Percentiles rank a stretch among this genome's conserved stretches.
phyloP scores from a whole-genome alignment of 2,329 filamentous ascomycete genomes.

The Epicoccum nigrum region DNA sequence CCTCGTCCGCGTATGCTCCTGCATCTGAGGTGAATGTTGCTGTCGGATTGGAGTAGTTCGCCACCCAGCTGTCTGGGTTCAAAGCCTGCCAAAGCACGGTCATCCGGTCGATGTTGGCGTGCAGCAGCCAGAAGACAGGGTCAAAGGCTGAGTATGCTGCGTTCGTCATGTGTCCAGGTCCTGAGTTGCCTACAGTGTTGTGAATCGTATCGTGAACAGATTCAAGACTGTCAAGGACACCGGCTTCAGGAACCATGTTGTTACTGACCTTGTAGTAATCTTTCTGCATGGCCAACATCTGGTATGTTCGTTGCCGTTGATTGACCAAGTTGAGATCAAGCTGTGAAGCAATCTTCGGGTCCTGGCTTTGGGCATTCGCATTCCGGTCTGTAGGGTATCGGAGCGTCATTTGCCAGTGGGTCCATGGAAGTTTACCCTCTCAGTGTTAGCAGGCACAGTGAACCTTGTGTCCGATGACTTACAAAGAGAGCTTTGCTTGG shows the following conservation, averaged over 20 bases:
- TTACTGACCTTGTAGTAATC: slow-evolving; percentile 63
- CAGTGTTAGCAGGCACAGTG: not conserved
- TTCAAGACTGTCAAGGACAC: slow-evolving; percentile 30
- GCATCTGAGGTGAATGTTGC: slow-evolving; percentile 66
- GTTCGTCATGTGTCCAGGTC: slow-evolving; percentile 56
- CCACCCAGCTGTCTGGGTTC: slow-evolving; percentile 71
- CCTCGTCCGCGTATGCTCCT: slow-evolving; percentile 61
- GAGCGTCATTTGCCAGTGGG: slow-evolving; percentile 52
- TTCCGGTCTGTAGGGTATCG: slow-evolving; percentile 25
- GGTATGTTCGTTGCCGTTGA: slow-evolving; percentile 57
- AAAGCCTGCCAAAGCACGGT: slow-evolving; percentile 79
- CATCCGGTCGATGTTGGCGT: slow-evolving; percentile 74
- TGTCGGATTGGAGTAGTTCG: slow-evolving; percentile 58
- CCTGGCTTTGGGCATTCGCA: slow-evolving; percentile 29
- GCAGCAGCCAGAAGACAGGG: slow-evolving; percentile 79
- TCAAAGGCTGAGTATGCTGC: slow-evolving; percentile 79
- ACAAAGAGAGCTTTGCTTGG: slow-evolving; percentile 18
- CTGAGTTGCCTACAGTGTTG: slow-evolving; percentile 32
- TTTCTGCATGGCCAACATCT: slow-evolving; percentile 63
- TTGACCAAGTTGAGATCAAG: slow-evolving; percentile 72
- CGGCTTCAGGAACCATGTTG: slow-evolving; percentile 53
- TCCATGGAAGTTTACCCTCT: slow-evolving; percentile 24
- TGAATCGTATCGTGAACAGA: slow-evolving; percentile 40
- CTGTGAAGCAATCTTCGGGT: slow-evolving; percentile 26
- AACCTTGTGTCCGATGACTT: not conserved